Evolutionary conservation across 2,329 filamentous ascomycete genomes (phyloP), one percentile per base, ranked within the genome.

Genomic region (Claviceps pusilla): DNA sequence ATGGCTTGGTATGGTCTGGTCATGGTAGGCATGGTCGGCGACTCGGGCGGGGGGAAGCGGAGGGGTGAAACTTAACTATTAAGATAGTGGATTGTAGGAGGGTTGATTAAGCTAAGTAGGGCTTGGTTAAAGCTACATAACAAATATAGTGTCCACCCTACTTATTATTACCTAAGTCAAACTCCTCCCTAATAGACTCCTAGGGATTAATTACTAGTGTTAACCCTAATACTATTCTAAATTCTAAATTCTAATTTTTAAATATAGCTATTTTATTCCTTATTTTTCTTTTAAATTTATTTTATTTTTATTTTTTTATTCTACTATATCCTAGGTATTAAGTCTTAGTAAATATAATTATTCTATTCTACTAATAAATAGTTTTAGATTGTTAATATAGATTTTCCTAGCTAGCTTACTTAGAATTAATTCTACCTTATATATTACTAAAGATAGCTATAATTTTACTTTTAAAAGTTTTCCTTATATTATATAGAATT

Each of bases 401-500:
- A 47, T 11, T 3, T 47, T 47, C 3, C 9, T 28, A 14, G 0
- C 9, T 16, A 3, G 0, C 0, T 2, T 11, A 3, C 4, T 4
- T 41, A 4, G 14, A 4, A 41, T 4, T 41, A 16, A 5, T 31
- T 47, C 7, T 28, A 47, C 7, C 3, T 47, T 47, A 47, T 47
- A 47, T n/a, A 31, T 14, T n/a, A 47, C 11, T 31, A 47, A 47
- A 1, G 9, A 43, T 9, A 43, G 1, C 24, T 43, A 16, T 5
- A 16, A 14, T 43, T 7, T 43, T 7, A 43, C n/a, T 3, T 4
- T 41, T 4, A 5, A 7, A 16, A 41, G 37, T 4, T 41, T 41
- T 16, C 37, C 37, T 2, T 41, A 41, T 14, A 16, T 41, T 16
- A 16, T 41, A 41, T 41, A 41, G 4, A 41, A 41, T 16, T 41